Evolutionary conservation across 176 grass and related monocot genomes (phyloP).

Genomic region (Oryza australiensis): DNA sequence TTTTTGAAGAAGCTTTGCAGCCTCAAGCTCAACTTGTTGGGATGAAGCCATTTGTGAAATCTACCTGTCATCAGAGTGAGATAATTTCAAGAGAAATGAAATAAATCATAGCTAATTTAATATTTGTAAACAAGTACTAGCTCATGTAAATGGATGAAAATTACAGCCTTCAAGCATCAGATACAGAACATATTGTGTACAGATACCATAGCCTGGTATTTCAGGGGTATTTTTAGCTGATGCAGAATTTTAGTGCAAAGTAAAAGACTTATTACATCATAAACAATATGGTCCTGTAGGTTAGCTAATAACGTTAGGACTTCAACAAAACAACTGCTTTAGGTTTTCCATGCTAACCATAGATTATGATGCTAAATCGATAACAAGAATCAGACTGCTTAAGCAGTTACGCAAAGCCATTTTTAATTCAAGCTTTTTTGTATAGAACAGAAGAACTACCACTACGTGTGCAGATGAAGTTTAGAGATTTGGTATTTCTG

Average conservation of each 20-base stretch:
- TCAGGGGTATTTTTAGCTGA: slow-evolving; percentile 26
- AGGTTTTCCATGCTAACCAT: slow-evolving; percentile 6
- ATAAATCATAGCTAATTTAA: slow-evolving; percentile 17
- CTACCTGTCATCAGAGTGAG: slow-evolving; percentile 16
- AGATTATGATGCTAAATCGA: slow-evolving; percentile 23
- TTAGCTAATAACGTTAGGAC: slow-evolving; percentile 16
- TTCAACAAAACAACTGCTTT: slow-evolving; percentile 9
- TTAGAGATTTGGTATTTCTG: not conserved
- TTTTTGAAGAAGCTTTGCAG: slow-evolving; percentile 93
- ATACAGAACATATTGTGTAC: not conserved
- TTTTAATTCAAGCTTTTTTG: slow-evolving; percentile 2
- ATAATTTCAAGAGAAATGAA: slow-evolving; percentile 7
- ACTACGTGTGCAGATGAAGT: not conserved
- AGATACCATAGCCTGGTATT: slow-evolving; percentile 13
- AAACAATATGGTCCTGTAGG: not conserved
- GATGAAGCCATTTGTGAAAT: slow-evolving; percentile 75
- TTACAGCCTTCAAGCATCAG: slow-evolving; percentile 1
- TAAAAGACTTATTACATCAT: slow-evolving; percentile 26
- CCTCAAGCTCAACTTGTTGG: slow-evolving; percentile 95
- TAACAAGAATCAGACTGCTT: not conserved
- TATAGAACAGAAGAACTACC: slow-evolving; percentile 9
- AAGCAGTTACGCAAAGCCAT: not conserved
- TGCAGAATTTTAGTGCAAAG: not conserved
- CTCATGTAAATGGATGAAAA: slow-evolving; percentile 19
- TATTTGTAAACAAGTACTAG: not conserved